phyloP scores from a whole-genome alignment of 2,329 filamentous ascomycete species.

The Coleophoma eucalyptorum region DNA sequence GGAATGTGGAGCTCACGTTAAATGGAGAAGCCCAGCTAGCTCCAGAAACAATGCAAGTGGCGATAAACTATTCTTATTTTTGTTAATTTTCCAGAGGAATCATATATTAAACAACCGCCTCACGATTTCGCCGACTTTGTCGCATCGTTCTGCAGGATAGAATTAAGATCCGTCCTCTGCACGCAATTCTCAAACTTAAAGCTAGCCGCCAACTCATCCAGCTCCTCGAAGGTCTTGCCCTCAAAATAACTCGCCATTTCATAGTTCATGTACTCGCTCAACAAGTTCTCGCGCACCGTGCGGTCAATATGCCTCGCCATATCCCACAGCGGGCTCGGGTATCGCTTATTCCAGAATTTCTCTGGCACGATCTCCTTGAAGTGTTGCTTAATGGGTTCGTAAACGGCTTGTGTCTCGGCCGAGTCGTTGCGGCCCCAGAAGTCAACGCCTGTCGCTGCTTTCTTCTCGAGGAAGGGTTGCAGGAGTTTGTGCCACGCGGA shows the following conservation, averaged over 20 bases:
- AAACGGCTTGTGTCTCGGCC: conserved; percentile 28
- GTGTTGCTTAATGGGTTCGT: conserved; percentile 34
- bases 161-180: conserved; percentile 43
- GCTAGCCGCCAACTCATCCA: conserved; percentile 43
- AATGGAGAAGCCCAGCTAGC: too few relatives aligned
- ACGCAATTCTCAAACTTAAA: conserved; percentile 48
- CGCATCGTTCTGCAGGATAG: conserved; percentile 42
- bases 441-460: conserved; percentile 47
- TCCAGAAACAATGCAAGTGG: too few relatives aligned
- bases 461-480: conserved; percentile 50
- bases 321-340: conserved; percentile 42
- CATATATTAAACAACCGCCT: too few relatives aligned
- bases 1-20: too few relatives aligned
- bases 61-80: too few relatives aligned
- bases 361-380: conserved; percentile 39
- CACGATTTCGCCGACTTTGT: not conserved
- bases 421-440: conserved; percentile 49
- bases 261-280: conserved; percentile 46
- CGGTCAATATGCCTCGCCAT: conserved; percentile 45
- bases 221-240: conserved; percentile 43
- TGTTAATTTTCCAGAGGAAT: too few relatives aligned
- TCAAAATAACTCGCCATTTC: conserved; percentile 54
- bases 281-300: conserved; percentile 40
- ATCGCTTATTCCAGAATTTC: conserved; percentile 37
- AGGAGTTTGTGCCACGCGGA: conserved; percentile 47